Conservation (phyloP, 2,329 filamentous ascomycete genomes). For the Fusarium falciforme region DNA sequence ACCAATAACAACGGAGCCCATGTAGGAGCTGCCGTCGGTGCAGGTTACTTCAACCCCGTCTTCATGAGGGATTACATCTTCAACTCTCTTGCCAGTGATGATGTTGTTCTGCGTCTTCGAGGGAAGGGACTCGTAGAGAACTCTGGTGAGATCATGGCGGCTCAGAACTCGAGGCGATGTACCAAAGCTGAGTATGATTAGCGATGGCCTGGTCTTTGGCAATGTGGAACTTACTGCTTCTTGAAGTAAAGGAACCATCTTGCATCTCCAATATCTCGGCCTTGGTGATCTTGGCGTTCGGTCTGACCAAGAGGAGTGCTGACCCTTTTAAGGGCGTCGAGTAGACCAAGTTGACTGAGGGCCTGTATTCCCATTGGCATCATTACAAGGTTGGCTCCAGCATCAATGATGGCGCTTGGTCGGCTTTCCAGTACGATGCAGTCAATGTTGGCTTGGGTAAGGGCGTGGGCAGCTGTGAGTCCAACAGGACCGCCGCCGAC, state of each 20-base stretch:
- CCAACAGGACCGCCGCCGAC: slow-evolving; percentile 45
- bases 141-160: slow-evolving; percentile 49
- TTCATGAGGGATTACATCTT: slow-evolving; percentile 12
- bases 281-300: slow-evolving; percentile 42
- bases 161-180: slow-evolving; percentile 45
- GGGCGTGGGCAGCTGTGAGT: slow-evolving; percentile 41
- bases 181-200: slow-evolving; percentile 41
- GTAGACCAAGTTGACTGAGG: slow-evolving; percentile 50
- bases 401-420: slow-evolving; percentile 41
- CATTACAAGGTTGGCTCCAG: slow-evolving; percentile 48
- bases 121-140: slow-evolving; percentile 47
- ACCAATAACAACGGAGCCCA: slow-evolving; percentile 34
- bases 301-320: slow-evolving; percentile 38
- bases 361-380: slow-evolving; percentile 43
- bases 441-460: slow-evolving; percentile 48
- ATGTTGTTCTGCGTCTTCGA: slow-evolving; percentile 41
- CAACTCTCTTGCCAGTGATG: slow-evolving; percentile 26
- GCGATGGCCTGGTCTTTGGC: rapidly evolving
- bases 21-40: slow-evolving; percentile 29
- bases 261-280: slow-evolving; percentile 40
- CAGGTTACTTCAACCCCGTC: slow-evolving; percentile 31
- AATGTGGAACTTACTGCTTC: slow-evolving; percentile 35
- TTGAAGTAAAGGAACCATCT: slow-evolving; percentile 37
- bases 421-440: slow-evolving; percentile 54
- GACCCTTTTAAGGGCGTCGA: slow-evolving; percentile 30